Conservation (phyloP, 176 grass and related monocot genomes). For the Oryza glumipatula region DNA sequence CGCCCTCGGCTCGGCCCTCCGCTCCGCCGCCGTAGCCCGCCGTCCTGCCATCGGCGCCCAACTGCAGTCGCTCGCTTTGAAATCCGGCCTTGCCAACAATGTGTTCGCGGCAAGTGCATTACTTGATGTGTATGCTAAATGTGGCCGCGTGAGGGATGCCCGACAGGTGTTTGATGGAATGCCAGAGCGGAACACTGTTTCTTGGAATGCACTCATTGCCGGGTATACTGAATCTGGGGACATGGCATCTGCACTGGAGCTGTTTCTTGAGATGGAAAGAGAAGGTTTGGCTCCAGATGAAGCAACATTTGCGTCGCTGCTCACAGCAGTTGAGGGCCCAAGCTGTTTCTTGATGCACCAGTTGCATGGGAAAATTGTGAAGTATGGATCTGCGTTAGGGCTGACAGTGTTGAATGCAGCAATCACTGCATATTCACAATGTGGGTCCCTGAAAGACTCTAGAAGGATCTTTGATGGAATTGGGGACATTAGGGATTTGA, state of each 20-base stretch:
- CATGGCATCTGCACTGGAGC: neutral
- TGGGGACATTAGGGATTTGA: slow-evolving; percentile 48
- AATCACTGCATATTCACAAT: slow-evolving; percentile 54
- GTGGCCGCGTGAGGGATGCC: slow-evolving; percentile 43
- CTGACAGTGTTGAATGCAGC: slow-evolving; percentile 56
- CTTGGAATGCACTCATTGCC: slow-evolving; percentile 61
- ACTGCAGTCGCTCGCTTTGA: slow-evolving; percentile 51
- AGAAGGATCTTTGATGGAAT: slow-evolving; percentile 66
- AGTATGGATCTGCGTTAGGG: slow-evolving; percentile 38
- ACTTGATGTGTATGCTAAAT: slow-evolving; percentile 52
- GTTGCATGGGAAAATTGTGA: slow-evolving; percentile 59
- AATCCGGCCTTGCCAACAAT: slow-evolving; percentile 32
- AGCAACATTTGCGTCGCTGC: slow-evolving; percentile 54
- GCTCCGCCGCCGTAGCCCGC: slow-evolving; percentile 24
- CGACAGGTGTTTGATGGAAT: slow-evolving; percentile 52
- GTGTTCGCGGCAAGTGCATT: slow-evolving; percentile 54
- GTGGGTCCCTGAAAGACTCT: slow-evolving; percentile 38
- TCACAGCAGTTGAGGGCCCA: neutral
- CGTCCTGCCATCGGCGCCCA: slow-evolving; percentile 36
- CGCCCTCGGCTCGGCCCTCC: slow-evolving; percentile 56
- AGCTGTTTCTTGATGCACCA: slow-evolving; percentile 40
- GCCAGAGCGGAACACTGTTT: slow-evolving; percentile 50
- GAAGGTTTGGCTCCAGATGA: slow-evolving; percentile 49
- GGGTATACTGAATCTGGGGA: slow-evolving; percentile 28
- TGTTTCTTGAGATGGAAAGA: slow-evolving; percentile 54